Evolutionary conservation across 2,329 filamentous ascomycete genomes (phyloP).

Genomic region (Nannizzia gypsea): DNA sequence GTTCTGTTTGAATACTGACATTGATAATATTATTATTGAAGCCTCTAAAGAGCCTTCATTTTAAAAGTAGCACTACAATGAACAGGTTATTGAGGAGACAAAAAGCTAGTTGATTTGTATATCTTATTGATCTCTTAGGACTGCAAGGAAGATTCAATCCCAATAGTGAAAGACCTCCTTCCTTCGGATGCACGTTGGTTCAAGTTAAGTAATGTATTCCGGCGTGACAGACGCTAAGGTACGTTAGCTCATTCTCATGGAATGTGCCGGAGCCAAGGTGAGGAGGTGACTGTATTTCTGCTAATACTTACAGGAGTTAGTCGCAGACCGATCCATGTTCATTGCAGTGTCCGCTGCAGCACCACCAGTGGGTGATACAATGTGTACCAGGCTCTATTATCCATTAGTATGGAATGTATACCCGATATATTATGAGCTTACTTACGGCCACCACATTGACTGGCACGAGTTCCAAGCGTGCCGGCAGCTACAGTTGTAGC

Average conservation of each 20-base stretch:
- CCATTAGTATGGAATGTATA: neutral
- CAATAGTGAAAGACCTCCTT: neutral
- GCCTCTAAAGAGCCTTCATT: no score
- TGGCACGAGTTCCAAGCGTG: neutral
- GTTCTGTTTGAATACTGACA: no score
- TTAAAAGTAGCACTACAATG: no score
- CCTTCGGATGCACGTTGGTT: neutral
- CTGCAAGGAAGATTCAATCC: no score
- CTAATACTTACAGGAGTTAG: neutral
- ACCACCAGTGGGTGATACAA: neutral
- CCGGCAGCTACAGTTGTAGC: neutral
- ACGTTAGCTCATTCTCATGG: no score
- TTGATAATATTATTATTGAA: no score
- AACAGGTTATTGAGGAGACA: no score
- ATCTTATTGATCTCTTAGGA: no score
- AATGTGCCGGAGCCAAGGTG: no score
- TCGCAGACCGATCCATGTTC: neutral
- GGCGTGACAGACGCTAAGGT: neutral
- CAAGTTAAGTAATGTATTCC: neutral
- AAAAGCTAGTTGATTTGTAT: no score
- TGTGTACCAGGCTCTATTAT: neutral
- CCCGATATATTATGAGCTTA: neutral
- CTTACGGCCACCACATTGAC: neutral
- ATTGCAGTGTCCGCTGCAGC: neutral
- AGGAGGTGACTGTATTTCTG: neutral